Evolutionary conservation across 208 protist genomes (phyloP), one percentile per base, ranked within the genome.

Genomic region (Kentomonas sorsogonicus): DNA sequence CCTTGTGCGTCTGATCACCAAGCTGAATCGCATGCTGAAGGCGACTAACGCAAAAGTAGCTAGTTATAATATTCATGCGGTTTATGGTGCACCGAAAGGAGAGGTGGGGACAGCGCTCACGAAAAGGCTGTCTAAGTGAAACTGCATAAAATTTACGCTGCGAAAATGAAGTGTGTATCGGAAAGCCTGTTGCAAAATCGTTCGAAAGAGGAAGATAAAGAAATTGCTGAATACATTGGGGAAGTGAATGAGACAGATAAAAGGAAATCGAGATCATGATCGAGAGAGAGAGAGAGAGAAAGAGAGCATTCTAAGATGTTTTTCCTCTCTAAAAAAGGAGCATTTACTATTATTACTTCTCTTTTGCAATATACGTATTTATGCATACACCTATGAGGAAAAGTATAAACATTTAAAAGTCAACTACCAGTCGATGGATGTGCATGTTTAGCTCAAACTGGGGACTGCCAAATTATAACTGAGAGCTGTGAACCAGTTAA

Each of bases 1-100:
- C 47, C 20, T 33, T 25, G 3, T 71, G 27, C 10, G 73, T 56
- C 40, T 66, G 39, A n/a, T 79, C 79, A 33, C 83, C 81, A 13
- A 94, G 43, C 36, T 72, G 67, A 10, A 83, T 43, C 30, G 66
- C 83, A 15, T 79, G 83, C 1, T 69, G 44, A 29, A 91, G 31
- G n/a, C 68, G 70, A 56, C 77, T 86, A 25, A 89, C 79, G 11
- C 63, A 61, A 51, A 93, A 93, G 41, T 89, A 91, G 1, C 78
- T 76, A 0, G 86, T 86, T n/a, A 93, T 63, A 46, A 90, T 62
- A 52, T 93, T 86, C 86, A 93, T 89, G 15, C 31, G 0, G 6
- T 6, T 18, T 4, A 15, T 52, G n/a, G n/a, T n/a, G n/a, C n/a
- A n/a, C n/a, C n/a, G n/a, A n/a, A n/a, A n/a, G n/a, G n/a, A n/a